Percentiles rank a stretch among this genome's conserved stretches.
Conservation (phyloP, 768 basidiomycete genomes). For the Calocybe indica region DNA sequence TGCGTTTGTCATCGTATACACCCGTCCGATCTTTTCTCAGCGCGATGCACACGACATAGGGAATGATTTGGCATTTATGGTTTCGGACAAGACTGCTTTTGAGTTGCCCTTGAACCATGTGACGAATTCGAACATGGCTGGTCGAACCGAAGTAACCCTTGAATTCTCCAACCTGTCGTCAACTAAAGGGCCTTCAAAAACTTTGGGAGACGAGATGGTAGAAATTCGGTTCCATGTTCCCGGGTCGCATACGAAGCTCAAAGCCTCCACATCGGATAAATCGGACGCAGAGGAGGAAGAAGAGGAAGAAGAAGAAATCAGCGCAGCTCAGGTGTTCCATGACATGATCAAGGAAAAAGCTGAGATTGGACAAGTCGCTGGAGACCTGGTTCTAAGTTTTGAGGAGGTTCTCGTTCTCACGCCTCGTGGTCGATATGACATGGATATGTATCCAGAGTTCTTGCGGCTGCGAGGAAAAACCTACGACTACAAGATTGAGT, state of each 20-base stretch:
- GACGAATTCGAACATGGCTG: conserved; percentile 96
- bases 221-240: conserved; percentile 98
- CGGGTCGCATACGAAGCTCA: conserved; percentile 55
- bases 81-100: conserved; percentile 84
- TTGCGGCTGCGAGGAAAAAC: conserved; percentile 95
- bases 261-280: conserved; percentile 61
- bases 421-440: conserved; percentile 93
- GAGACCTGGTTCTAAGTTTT: conserved; percentile 90
- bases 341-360: conserved; percentile 95
- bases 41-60: conserved; percentile 38
- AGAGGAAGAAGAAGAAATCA: conserved; percentile 73
- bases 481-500: conserved; percentile 97
- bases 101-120: conserved; percentile 83
- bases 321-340: conserved; percentile 95
- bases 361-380: conserved; percentile 85
- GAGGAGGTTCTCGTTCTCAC: conserved; percentile 93
- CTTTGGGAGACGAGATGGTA: conserved; percentile 77
- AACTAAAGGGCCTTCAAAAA: conserved; percentile 31
- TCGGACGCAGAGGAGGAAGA: conserved; percentile 70
- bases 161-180: conserved; percentile 66
- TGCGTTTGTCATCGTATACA: conserved; percentile 22
- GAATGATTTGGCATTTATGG: conserved; percentile 85
- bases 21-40: conserved; percentile 2
- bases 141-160: conserved; percentile 97
- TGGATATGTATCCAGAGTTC: conserved; percentile 97